A percentile compares a stretch with the other conserved stretches of the same genome.
Conservation (phyloP, 164 flowering plant species). For the Berberis vulgaris region DNA sequence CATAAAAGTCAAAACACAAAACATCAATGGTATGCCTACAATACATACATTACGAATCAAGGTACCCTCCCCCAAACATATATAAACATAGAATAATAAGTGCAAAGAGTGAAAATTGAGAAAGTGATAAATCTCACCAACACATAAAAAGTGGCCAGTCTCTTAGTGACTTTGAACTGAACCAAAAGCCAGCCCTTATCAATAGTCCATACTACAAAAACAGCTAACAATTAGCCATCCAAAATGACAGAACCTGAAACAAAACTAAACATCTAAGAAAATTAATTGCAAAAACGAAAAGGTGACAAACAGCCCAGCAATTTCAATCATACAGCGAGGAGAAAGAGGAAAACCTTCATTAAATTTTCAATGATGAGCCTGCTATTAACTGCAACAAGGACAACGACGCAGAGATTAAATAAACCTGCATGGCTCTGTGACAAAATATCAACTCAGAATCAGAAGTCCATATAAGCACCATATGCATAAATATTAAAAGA, state of each 20-base stretch:
- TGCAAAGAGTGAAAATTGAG: background rate
- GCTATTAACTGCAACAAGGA: constrained; percentile 92
- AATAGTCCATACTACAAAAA: background rate
- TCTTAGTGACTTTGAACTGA: no score
- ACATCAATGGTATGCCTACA: no score
- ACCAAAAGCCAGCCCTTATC: no score
- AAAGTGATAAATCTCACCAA: constrained; percentile 41
- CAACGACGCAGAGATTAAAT: constrained; percentile 86
- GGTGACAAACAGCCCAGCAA: background rate
- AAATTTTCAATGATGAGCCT: constrained; percentile 91
- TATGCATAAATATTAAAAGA: background rate
- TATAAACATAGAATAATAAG: background rate
- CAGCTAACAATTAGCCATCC: constrained; percentile 6
- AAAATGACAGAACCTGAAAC: background rate
- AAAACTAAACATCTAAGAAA: background rate
- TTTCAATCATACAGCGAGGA: no score
- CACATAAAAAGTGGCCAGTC: constrained; percentile 43
- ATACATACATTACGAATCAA: no score
- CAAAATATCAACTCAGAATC: constrained; percentile 11
- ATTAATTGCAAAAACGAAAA: no score
- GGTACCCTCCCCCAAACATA: background rate
- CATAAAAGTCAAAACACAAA: no score
- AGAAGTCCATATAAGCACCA: background rate
- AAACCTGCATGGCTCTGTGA: constrained; percentile 97
- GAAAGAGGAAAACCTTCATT: constrained; percentile 65